Evolutionary conservation across 768 basidiomycete genomes (phyloP), one percentile per base, ranked within the genome.

Genomic region (Tephrocybe sp.): DNA sequence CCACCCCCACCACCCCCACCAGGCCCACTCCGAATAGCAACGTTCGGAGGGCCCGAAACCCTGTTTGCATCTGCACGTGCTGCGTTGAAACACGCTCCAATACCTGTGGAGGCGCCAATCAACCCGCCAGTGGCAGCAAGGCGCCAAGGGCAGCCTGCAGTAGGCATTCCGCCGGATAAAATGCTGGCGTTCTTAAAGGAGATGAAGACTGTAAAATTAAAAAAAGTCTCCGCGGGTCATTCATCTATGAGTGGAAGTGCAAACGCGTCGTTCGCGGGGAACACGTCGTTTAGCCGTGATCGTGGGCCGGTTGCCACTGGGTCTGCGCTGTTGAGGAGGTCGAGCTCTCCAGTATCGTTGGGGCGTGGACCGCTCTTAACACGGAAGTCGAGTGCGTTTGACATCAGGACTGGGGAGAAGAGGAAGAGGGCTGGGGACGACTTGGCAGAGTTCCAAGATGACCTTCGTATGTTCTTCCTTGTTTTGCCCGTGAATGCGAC

Each of bases 121-220:
- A 88, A 86, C 58, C 69, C 74, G 15, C 61, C 63, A 5, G 61
- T 67, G 4, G 57, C 67, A 12, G 55, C 62, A 1, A 74, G 72
- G 32, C 79, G 80, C 46, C 65, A 77, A 12, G 85, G 85, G 6
- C 78, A 80, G 51, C 84, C 89, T 0, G 82, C 86, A 0, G 73
- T 90, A 10, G 86, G 85, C n/a, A 74, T 92, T 9, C 78, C 87
- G 0, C 77, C 85, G 2, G 90, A 91, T 54, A 88, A 91, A 64
- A 90, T 92, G 86, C 86, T 85, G 0, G 88, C 85, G 1, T 92
- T 92, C 60, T 66, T 92, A 55, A 83, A 70, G 5, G 90, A 92
- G 65, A 83, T 92, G 76, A 91, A 90, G 73, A 85, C 79, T 1
- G 86, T 83, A 21, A 74, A 84, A 42, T 60, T 92, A 45, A 77